Evolutionary conservation across 371 early-diverging fungal genomes (phyloP).

Genomic region (Actinomortierella wolfii): DNA sequence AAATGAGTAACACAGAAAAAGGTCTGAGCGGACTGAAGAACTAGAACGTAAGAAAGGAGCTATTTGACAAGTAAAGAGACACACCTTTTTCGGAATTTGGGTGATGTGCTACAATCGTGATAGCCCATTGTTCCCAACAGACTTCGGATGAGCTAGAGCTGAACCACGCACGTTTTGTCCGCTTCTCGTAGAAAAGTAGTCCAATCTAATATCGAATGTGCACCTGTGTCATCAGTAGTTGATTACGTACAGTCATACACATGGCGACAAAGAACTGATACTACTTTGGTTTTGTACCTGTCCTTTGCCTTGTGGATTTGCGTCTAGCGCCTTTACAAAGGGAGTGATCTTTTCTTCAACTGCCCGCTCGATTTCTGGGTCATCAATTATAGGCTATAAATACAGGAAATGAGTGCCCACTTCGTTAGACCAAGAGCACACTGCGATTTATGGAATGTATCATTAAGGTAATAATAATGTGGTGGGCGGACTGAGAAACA

Average conservation of each 20-base stretch:
- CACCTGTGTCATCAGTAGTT: background rate
- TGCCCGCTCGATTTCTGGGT: conserved; percentile 49
- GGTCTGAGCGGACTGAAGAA: too few relatives aligned
- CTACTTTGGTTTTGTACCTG: conserved; percentile 33
- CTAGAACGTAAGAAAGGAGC: too few relatives aligned
- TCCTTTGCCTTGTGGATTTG: conserved; percentile 48
- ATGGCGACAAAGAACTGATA: conserved; percentile 2
- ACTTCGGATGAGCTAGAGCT: conserved; percentile 80
- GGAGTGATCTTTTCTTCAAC: conserved; percentile 62
- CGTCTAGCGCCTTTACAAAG: conserved; percentile 53
- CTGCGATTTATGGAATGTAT: conserved; percentile 41
- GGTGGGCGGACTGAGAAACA: conserved; percentile 12
- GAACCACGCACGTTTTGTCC: conserved; percentile 83
- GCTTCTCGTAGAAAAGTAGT: conserved; percentile 79
- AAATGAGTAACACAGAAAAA: background rate
- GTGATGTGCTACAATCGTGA: conserved; percentile 64
- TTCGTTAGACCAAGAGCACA: conserved; percentile 39
- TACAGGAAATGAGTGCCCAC: background rate
- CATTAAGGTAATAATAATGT: background rate
- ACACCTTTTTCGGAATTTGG: conserved; percentile 72
- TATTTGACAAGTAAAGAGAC: too few relatives aligned
- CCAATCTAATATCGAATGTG: conserved; percentile 52
- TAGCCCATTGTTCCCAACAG: conserved; percentile 91
- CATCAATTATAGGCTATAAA: conserved; percentile 55
- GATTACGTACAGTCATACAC: background rate